Base-by-base conservation (phyloP, 2,329 filamentous ascomycete genomes). In the Pseudocercospora crystallina region DNA sequence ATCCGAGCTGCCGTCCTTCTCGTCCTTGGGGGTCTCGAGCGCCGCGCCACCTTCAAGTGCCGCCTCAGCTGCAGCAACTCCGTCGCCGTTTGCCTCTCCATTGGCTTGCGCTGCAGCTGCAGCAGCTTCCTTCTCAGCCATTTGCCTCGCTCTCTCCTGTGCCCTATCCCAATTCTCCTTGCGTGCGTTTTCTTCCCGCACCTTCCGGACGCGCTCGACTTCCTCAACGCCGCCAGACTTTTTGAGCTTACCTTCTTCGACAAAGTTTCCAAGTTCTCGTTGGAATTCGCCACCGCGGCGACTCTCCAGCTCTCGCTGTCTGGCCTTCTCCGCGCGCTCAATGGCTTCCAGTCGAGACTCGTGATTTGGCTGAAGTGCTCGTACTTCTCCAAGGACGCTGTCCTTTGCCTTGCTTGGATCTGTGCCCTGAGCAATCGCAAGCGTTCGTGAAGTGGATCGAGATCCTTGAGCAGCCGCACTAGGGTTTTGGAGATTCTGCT, bases 211-310 rank as follows among this genome's bases (percentile, higher is more conserved):
- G 46, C 94, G 81, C 73, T 99, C 94, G 0, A 91, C 86, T 73
- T 99, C 94, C 69, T 97, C 94, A 43, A 96, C 86, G 0, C 94
- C 94, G 35, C 94, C 94, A 11, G 87, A 91, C 79, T 97, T 97
- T 80, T 96, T 97, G 60, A 99, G 76, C 71, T 88, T 94, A 51
- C 90, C 90, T 64, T 96, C 89, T 58, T 88, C 81, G 1, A 97
- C 92, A 66, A 97, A 99, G 30, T 73, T 80, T 12, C 83, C 82
- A 8, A 99, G 80, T 70, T 99, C 94, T 61, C 88, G 88, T 69
- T 88, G 89, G 65, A 99, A 86, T 29, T 89, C 88, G 32, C 86
- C 88, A 20, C 80, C 80, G 13, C 78, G 79, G 2, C 94, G 82
- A 56, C 77, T 85, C 67, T 89, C 87, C 1, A 99, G 80, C 67